phyloP scores from a whole-genome alignment of 1,139 yeast genomes.

The Diutina mesorugosa region DNA sequence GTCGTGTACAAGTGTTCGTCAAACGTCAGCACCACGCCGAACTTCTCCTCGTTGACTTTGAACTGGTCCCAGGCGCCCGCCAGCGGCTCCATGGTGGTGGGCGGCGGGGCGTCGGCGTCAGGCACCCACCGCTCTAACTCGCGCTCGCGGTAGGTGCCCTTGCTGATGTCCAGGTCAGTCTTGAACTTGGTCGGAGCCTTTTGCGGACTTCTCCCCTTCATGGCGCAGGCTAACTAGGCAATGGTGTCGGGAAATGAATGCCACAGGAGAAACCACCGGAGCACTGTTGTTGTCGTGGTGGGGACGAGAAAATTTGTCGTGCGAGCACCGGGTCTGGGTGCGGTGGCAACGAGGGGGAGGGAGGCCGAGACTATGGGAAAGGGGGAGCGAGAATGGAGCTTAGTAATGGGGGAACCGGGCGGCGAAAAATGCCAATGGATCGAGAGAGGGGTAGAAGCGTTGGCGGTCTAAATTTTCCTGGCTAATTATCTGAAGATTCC shows the following conservation, averaged over 20 bases:
- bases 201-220: conserved; percentile 2
- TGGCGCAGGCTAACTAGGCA: not conserved
- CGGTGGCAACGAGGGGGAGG: not conserved
- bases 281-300: not conserved
- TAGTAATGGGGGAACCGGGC: too few species aligned
- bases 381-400: not conserved
- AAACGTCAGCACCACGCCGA: conserved; percentile 78
- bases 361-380: not conserved
- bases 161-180: conserved; percentile 67
- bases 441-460: too few species aligned
- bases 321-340: not conserved
- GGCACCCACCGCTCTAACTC: conserved; percentile 85
- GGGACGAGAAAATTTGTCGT: not conserved
- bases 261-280: not conserved
- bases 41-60: conserved; percentile 74
- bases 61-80: conserved; percentile 77
- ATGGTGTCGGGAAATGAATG: not conserved
- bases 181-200: conserved; percentile 30
- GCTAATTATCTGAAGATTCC: too few species aligned
- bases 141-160: conserved; percentile 37
- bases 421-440: too few species aligned
- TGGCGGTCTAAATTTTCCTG: too few species aligned
- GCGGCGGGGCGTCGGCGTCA: conserved; percentile 28
- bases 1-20: conserved; percentile 91
- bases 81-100: conserved; percentile 28